phyloP scores from a whole-genome alignment of 768 basidiomycete genomes.

The Postia placenta region DNA sequence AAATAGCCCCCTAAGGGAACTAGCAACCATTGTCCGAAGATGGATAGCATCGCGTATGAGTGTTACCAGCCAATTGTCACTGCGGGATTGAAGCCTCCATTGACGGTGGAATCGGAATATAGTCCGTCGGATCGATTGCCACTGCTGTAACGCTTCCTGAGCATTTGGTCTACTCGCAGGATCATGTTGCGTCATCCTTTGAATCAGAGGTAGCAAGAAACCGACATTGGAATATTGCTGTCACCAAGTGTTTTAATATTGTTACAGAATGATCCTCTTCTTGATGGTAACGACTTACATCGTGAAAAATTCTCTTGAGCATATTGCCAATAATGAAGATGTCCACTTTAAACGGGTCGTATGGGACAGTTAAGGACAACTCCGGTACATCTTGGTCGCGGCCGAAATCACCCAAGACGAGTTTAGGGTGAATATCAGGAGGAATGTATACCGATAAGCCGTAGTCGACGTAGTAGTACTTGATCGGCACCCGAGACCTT shows the following conservation, averaged over 20 bases:
- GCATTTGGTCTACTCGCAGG: constrained; percentile 6
- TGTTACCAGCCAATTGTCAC: background rate
- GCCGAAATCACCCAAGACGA: constrained; percentile 12
- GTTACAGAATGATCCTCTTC: background rate
- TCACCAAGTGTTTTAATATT: background rate
- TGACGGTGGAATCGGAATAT: background rate
- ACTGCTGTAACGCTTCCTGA: constrained; percentile 1
- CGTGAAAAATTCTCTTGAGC: constrained; percentile 2
- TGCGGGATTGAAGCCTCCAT: background rate
- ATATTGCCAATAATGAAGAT: constrained; percentile 19
- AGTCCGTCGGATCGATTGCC: background rate
- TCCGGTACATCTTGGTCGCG: constrained; percentile 16
- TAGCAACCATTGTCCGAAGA: background rate
- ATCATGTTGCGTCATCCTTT: constrained; percentile 8
- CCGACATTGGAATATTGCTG: constrained; percentile 6
- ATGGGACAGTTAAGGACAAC: constrained; percentile 9
- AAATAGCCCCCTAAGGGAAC: background rate
- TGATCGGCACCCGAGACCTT: constrained; percentile 4
- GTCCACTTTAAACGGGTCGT: constrained; percentile 22
- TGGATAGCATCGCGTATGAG: background rate
- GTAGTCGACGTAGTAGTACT: constrained; percentile 24
- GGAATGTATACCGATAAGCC: constrained; percentile 18
- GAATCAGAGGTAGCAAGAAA: constrained; percentile 10
- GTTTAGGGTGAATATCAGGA: background rate
- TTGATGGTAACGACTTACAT: constrained; percentile 7